Base-by-base conservation (phyloP, 202 grass and related monocot species). In the Setaria viridis region DNA sequence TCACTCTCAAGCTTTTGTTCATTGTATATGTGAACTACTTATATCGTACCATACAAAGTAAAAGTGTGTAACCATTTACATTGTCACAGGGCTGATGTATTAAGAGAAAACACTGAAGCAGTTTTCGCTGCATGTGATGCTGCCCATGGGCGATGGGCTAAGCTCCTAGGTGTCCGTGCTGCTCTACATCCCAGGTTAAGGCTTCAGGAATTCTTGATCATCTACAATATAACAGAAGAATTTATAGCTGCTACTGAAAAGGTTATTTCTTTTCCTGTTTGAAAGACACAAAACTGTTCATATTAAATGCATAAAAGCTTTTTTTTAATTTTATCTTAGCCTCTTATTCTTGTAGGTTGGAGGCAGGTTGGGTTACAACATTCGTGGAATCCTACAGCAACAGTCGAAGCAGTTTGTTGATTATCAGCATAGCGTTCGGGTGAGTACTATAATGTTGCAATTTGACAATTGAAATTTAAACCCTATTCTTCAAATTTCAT, bases 331-430 rank as follows among this genome's bases (percentile, higher is more conserved):
- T 81, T 82, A 54, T 64, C 30, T 75, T 85, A 21, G 13, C 0
- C 17, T 68, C 47, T 20, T 70, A 35, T 84, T 76, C 19, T 71
- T 72, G 15, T 89, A 99, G 97, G 83, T 99, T 91, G 97, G 97
- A 87, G 94, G 97, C 39, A 96, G 97, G 84, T 87, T 99, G 72
- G 97, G 94, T 76, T 99, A 99, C 88, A 99, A 93, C 77, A 99
- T 99, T 59, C 93, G 97, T 67, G 97, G 97, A 83, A 94, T 91
- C 78, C 50, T 99, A 80, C 97, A 99, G 63, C 91, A 91, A 76
- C 97, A 99, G 74, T 99, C 97, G 25, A 99, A 99, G 74, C 90
- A 95, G 30, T 99, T 99, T 85, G 90, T 99, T 90, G 97, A 99
- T 33, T 88, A 94, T 87, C 97, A 99, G 72, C 97, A 99, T 91